Conservation (phyloP, 441 rosid species). For the Populus hybrid region DNA sequence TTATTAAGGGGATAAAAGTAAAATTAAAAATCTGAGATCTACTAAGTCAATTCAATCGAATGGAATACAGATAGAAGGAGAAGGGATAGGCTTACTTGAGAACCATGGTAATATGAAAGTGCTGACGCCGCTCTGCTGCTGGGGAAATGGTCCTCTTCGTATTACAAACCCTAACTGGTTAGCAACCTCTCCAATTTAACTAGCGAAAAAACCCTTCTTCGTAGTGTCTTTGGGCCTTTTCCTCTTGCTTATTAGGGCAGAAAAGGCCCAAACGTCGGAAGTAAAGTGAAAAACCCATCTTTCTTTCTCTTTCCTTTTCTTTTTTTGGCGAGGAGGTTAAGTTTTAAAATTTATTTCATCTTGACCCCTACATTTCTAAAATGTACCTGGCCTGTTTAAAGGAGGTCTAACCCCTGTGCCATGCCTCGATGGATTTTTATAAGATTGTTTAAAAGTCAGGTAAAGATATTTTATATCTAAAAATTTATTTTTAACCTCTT, state of each 20-base stretch:
- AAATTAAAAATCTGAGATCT: background rate
- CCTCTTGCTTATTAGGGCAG: background rate
- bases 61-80: background rate
- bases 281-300: background rate
- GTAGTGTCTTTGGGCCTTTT: background rate
- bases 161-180: slow-evolving; percentile 18
- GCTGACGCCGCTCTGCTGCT: slow-evolving; percentile 17
- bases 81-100: slow-evolving; percentile 30
- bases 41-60: background rate
- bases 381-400: no score
- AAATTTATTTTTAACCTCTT: no score
- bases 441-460: no score
- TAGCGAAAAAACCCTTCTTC: background rate
- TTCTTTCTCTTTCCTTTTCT: background rate
- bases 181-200: background rate
- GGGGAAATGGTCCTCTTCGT: background rate
- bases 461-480: no score
- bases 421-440: no score
- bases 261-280: background rate
- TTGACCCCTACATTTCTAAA: no score
- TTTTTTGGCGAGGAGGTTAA: background rate
- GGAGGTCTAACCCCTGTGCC: no score
- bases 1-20: background rate
- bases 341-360: no score
- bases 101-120: slow-evolving; percentile 28